Conservation (phyloP, 176 grass and related monocot genomes). For the Oryza glaberrima region DNA sequence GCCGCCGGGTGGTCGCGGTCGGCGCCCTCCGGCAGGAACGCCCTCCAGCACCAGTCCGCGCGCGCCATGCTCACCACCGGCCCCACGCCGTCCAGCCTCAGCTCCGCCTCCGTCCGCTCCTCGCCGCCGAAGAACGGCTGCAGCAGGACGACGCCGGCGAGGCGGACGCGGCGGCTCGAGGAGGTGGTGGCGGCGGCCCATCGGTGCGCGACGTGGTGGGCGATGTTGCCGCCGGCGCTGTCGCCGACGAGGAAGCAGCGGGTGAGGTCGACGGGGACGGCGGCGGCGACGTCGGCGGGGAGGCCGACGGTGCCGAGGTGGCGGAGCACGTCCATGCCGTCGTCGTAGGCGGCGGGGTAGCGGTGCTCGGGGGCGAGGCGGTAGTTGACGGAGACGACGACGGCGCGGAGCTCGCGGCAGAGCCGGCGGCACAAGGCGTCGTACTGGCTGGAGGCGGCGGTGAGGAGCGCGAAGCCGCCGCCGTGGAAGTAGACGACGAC, state of each 20-base stretch:
- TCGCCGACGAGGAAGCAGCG: slow-evolving; percentile 69
- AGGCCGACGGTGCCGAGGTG: slow-evolving; percentile 33
- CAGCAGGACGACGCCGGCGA: slow-evolving; percentile 49
- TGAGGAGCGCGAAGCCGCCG: slow-evolving; percentile 66
- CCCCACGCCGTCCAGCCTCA: slow-evolving; percentile 39
- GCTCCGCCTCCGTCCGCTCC: slow-evolving; percentile 54
- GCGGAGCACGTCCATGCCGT: slow-evolving; percentile 56
- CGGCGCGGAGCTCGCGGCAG: slow-evolving; percentile 30
- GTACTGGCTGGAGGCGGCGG: slow-evolving; percentile 30
- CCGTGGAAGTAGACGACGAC: slow-evolving; percentile 81
- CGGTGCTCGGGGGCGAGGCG: slow-evolving; percentile 75
- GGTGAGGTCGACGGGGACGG: slow-evolving; percentile 44
- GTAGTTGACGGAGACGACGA: slow-evolving; percentile 63
- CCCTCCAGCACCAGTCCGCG: slow-evolving; percentile 55
- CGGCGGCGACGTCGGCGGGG: neutral
- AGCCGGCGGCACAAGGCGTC: slow-evolving; percentile 61
- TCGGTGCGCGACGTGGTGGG: slow-evolving; percentile 65
- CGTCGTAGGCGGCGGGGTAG: slow-evolving; percentile 67
- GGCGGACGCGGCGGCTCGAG: neutral
- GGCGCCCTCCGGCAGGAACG: slow-evolving; percentile 56
- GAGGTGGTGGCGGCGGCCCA: slow-evolving; percentile 19
- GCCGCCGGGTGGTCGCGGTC: slow-evolving; percentile 52
- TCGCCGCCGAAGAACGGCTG: slow-evolving; percentile 76
- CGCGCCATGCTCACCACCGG: slow-evolving; percentile 49
- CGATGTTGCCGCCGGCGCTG: slow-evolving; percentile 81